Evolutionary conservation across 1,284 basidiomycete genomes (phyloP).

Genomic region (Tilletia caries): DNA sequence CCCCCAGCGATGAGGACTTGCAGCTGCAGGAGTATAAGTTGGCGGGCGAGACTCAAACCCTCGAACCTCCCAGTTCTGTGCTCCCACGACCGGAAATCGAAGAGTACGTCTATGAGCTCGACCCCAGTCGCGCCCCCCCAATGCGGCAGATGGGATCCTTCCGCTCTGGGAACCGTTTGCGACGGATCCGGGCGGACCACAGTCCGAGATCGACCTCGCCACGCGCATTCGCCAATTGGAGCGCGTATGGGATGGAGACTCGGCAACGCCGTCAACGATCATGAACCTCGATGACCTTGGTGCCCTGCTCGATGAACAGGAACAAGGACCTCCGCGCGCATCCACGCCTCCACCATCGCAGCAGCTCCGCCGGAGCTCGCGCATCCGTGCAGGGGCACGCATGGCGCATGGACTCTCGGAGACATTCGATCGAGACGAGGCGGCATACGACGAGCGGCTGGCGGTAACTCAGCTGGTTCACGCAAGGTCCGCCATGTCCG

Average conservation of each 20-base stretch:
- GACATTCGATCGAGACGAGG: not conserved
- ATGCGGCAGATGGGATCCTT: not conserved
- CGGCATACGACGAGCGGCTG: too few species aligned
- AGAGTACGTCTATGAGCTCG: too few species aligned
- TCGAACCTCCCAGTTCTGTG: too few species aligned
- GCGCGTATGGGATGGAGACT: not conserved
- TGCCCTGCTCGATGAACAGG: not conserved
- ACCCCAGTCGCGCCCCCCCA: too few species aligned
- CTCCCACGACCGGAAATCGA: too few species aligned
- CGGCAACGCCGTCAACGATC: not conserved
- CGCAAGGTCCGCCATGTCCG: not conserved
- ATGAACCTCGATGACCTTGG: not conserved
- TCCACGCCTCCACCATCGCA: not conserved
- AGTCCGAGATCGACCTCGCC: too few species aligned
- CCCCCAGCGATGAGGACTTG: too few species aligned
- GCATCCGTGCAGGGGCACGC: not conserved
- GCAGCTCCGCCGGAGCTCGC: not conserved
- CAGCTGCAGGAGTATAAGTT: too few species aligned
- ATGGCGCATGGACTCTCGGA: not conserved
- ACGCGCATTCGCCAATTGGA: too few species aligned
- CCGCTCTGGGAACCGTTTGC: not conserved
- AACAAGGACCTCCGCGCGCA: not conserved
- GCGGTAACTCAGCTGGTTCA: too few species aligned
- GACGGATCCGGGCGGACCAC: too few species aligned
- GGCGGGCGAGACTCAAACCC: too few species aligned